Base-by-base conservation (phyloP, 306 rosid genomes). In the Luffa acutangula region DNA sequence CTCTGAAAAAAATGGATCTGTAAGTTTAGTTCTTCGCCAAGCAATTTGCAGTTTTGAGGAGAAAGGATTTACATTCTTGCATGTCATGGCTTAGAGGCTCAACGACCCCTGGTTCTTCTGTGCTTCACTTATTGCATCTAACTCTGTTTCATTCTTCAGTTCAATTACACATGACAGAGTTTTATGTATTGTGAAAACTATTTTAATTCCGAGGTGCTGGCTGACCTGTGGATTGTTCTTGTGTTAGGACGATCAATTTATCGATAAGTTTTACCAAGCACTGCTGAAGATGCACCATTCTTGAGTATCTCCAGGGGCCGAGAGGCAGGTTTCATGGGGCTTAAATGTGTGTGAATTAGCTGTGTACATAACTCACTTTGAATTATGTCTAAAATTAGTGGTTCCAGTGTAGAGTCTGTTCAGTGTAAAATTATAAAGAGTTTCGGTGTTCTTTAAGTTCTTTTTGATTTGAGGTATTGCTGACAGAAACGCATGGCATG, bases 221-320 rank as follows among this genome's bases (percentile, higher is more conserved):
- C 78, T 74, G 78, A 51, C 46, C 15, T 52, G 63, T 51, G 46
- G 31, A 74, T 31, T 74, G 51, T 52, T 74, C 8, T 51, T 75
- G 53, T 82, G 78, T 39, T 79, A 94, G 98, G 97, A 94, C 54
- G 98, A 91, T 84, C 91, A 88, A 84, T 92, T 94, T 86, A 83
- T 94, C 33, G 97, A 92, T 82, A 84, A 86, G 95, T 77, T 94
- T 73, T 81, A 88, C 80, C 92, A 89, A 84, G 82, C 90, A 57
- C 74, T 94, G 87, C 80, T 83, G 84, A 94, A 89, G 92, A 83
- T 79, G 75, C 89, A 84, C 74, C 89, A 87, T 82, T 82, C 85
- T 66, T 85, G 90, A 89, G 78, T 79, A 76, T 21, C 31, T 20
- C n/a, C 5, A 37, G 74, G 82, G 78, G 48, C 48, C 67, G 11